Evolutionary conservation across 331 rosid species (phyloP).

Genomic region (Rhamnella rubrinervis): DNA sequence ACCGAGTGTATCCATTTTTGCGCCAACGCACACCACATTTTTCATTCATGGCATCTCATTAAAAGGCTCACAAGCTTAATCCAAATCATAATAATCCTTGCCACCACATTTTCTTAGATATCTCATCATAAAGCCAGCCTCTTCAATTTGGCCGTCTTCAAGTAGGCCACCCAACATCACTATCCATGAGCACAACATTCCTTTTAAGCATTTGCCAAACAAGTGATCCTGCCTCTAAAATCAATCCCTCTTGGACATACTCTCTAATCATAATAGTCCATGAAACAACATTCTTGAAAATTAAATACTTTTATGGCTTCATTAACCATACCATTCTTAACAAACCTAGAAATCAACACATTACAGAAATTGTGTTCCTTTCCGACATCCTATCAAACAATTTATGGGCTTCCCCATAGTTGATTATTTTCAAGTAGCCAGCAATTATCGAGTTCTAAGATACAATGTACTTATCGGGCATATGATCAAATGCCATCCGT

Average conservation of each 20-base stretch:
- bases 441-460: constrained; percentile 30
- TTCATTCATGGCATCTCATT: constrained; percentile 19
- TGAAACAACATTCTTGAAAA: constrained; percentile 26
- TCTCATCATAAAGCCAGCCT: constrained; percentile 17
- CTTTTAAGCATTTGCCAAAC: constrained; percentile 26
- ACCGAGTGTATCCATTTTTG: constrained; percentile 24
- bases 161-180: constrained; percentile 24
- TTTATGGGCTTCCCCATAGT: constrained; percentile 13
- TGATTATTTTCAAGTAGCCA: constrained; percentile 17
- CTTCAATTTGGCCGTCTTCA: constrained; percentile 17
- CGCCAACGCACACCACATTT: constrained; percentile 28
- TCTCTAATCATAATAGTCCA: constrained; percentile 24
- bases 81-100: constrained; percentile 21
- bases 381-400: constrained; percentile 28
- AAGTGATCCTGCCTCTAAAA: constrained; percentile 21
- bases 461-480: constrained; percentile 11
- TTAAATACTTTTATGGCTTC: constrained; percentile 24
- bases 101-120: constrained; percentile 24
- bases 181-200: constrained; percentile 24
- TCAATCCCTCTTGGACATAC: constrained; percentile 20
- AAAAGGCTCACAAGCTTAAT: constrained; percentile 19
- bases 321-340: constrained; percentile 24
- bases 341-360: constrained; percentile 18
- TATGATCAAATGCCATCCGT: constrained; percentile 19
- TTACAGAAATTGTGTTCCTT: constrained; percentile 20